Percentiles rank a stretch among this genome's conserved stretches.
phyloP scores from a whole-genome alignment of 305 asterid genomes.

The Vinca major region DNA sequence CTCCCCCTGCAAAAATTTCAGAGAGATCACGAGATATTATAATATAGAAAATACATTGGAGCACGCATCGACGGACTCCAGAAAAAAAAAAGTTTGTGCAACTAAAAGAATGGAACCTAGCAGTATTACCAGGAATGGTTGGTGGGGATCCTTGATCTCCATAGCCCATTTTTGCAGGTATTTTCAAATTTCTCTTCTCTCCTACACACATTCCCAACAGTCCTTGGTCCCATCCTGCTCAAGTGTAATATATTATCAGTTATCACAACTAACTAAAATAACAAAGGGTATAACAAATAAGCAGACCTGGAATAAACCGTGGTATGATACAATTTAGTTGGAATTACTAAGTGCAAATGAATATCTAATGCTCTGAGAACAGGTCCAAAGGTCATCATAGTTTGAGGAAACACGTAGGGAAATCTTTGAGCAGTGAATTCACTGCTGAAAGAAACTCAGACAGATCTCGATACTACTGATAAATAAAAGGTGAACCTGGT shows the following conservation, averaged over 20 bases:
- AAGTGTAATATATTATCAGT: background rate
- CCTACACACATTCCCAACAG: conserved; percentile 86
- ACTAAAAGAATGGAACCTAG: background rate
- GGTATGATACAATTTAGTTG: background rate
- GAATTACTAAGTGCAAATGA: background rate
- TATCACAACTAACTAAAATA: background rate
- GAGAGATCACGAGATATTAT: conserved; percentile 1
- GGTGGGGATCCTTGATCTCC: conserved; percentile 97
- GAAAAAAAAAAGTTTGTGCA: background rate
- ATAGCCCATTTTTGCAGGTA: conserved; percentile 91
- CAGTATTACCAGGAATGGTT: conserved; percentile 70
- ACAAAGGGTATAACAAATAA: background rate
- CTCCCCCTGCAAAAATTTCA: conserved; percentile 61
- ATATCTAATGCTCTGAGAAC: background rate
- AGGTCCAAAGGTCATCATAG: background rate
- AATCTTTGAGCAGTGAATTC: too few species aligned
- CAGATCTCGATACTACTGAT: background rate
- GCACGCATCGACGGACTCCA: background rate
- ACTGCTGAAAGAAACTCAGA: background rate
- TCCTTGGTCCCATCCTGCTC: conserved; percentile 99
- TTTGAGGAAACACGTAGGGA: background rate
- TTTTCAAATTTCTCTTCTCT: conserved; percentile 84
- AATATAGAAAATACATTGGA: background rate
- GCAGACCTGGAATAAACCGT: background rate
- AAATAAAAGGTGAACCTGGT: background rate